A percentile compares a stretch with the other conserved stretches of the same genome.
phyloP scores from a whole-genome alignment of 768 basidiomycete species.

The Lyophyllum atratum region DNA sequence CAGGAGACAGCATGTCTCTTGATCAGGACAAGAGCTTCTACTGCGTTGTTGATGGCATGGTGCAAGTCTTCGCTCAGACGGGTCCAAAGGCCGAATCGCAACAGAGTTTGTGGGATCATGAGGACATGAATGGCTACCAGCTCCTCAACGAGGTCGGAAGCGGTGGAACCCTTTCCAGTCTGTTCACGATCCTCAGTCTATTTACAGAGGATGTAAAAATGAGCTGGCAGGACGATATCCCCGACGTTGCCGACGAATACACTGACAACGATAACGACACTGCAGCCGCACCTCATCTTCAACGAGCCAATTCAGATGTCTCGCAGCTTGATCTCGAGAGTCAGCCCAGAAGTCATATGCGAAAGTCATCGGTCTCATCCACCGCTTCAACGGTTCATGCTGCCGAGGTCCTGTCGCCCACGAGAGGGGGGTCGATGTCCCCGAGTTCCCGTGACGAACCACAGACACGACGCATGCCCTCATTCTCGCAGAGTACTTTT shows the following conservation, averaged over 20 bases:
- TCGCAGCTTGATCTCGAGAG: conserved; percentile 55
- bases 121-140: conserved; percentile 94
- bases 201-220: conserved; percentile 95
- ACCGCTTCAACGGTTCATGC: conserved; percentile 70
- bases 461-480: conserved; percentile 19
- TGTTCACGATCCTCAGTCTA: conserved; percentile 95
- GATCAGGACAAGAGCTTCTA: conserved; percentile 96
- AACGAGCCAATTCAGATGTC: conserved; percentile 63
- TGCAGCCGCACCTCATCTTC: conserved; percentile 26
- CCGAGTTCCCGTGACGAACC: conserved; percentile 24
- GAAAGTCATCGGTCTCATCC: conserved; percentile 66
- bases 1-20: conserved; percentile 91
- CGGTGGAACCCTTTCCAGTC: conserved; percentile 91
- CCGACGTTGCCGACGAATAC: conserved; percentile 31
- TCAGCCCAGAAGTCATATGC: conserved; percentile 30
- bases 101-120: conserved; percentile 73
- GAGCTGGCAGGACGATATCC: conserved; percentile 80
- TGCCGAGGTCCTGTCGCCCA: conserved; percentile 29
- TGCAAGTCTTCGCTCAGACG: conserved; percentile 86
- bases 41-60: conserved; percentile 97
- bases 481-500: conserved; percentile 16
- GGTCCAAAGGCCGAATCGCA: conserved; percentile 49
- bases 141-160: conserved; percentile 94
- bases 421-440: conserved; percentile 25
- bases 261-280: conserved; percentile 21